phyloP scores from a whole-genome alignment of 2,329 filamentous ascomycete species.

The Magnaporthales sp. region DNA sequence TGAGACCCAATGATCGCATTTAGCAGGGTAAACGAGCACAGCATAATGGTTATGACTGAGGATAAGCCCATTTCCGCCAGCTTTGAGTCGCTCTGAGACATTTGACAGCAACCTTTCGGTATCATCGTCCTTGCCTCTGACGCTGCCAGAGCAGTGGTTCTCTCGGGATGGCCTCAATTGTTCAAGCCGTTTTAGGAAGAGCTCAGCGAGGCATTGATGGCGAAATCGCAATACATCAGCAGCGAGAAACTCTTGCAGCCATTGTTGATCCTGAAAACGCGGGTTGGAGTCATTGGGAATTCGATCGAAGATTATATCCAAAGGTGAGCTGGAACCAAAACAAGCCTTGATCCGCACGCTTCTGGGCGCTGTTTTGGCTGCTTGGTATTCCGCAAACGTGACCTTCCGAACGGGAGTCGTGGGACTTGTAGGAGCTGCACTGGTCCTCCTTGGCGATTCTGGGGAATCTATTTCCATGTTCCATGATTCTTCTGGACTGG shows the following conservation, averaged over 20 bases:
- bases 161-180: conserved; percentile 8
- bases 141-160: conserved; percentile 16
- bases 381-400: not conserved
- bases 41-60: conserved; percentile 21
- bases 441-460: not conserved
- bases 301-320: conserved; percentile 17
- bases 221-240: conserved; percentile 19
- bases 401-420: conserved; percentile 4
- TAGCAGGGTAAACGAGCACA: conserved; percentile 30
- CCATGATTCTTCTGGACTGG: not conserved
- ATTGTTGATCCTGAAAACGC: conserved; percentile 7
- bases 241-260: conserved; percentile 16
- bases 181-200: conserved; percentile 11
- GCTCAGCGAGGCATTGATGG: conserved; percentile 19
- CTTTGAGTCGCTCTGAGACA: conserved; percentile 24
- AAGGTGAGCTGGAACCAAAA: conserved; percentile 8
- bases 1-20: conserved; percentile 24
- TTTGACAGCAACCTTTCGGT: conserved; percentile 14
- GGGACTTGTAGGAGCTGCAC: not conserved
- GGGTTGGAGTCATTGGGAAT: conserved; percentile 11
- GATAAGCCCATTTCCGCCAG: conserved; percentile 26
- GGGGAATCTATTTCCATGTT: not conserved
- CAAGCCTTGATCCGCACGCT: conserved; percentile 1
- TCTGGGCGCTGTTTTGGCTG: too few species aligned
- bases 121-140: conserved; percentile 10